Conservation (phyloP, 2,329 filamentous ascomycete species). For the Blumeria graminis region DNA sequence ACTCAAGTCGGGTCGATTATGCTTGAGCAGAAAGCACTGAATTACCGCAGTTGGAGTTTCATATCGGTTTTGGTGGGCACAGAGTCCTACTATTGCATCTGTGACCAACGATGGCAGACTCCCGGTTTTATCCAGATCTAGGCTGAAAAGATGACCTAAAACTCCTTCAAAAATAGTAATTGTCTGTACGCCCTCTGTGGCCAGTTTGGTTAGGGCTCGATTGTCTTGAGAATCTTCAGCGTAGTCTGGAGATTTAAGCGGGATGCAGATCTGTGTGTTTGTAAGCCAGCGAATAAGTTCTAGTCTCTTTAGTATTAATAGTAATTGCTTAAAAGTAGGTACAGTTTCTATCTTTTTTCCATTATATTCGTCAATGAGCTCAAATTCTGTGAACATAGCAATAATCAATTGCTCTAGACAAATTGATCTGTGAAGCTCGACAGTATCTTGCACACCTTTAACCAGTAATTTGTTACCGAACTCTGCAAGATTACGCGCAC, state of each 20-base stretch:
- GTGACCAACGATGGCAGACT: constrained; percentile 36
- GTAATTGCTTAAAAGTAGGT: constrained; percentile 44
- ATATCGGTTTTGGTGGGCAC: constrained; percentile 24
- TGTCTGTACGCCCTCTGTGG: constrained; percentile 7
- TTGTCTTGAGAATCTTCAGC: too few relatives aligned
- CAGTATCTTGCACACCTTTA: constrained; percentile 54
- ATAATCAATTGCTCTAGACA: constrained; percentile 66
- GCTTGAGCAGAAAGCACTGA: constrained; percentile 36
- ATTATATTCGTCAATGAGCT: constrained; percentile 16
- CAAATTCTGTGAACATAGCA: constrained; percentile 65
- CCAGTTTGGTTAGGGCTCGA: neutral
- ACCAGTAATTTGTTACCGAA: constrained; percentile 57
- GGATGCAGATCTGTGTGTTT: constrained; percentile 26
- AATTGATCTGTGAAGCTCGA: constrained; percentile 46
- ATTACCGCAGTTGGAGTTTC: constrained; percentile 32
- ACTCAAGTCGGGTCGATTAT: constrained; percentile 34
- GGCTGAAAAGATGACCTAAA: constrained; percentile 37
- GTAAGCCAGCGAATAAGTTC: constrained; percentile 51
- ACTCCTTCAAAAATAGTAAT: constrained; percentile 35
- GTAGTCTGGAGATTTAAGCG: too few relatives aligned
- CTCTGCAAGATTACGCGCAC: constrained; percentile 32
- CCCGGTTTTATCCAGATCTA: constrained; percentile 25
- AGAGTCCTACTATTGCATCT: constrained; percentile 40
- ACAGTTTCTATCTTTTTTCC: constrained; percentile 42
- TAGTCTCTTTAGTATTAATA: constrained; percentile 46